A percentile compares a stretch with the other conserved stretches of the same genome.
phyloP scores from a whole-genome alignment of 306 rosid species.

The Hippophae rhamnoides region DNA sequence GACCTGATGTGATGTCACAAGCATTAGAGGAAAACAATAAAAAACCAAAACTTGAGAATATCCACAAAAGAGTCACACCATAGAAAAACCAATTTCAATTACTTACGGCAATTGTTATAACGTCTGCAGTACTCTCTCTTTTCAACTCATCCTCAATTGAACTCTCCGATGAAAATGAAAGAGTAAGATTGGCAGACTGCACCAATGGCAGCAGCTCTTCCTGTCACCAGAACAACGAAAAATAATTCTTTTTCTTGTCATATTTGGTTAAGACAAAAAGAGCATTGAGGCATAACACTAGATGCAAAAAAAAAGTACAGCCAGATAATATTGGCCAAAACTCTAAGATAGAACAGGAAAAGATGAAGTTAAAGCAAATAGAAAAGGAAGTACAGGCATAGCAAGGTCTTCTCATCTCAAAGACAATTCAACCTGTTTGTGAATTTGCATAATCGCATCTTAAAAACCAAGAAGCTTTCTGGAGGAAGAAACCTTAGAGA shows the following conservation, averaged over 20 bases:
- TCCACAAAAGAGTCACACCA: slow-evolving; percentile 5
- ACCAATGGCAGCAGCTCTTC: slow-evolving; percentile 83
- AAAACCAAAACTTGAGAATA: neutral
- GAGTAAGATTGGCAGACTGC: slow-evolving; percentile 66
- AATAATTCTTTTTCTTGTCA: neutral
- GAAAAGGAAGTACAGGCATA: no score
- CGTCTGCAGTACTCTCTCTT: slow-evolving; percentile 97
- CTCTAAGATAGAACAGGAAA: no score
- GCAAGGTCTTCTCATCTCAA: no score
- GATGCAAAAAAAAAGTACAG: no score
- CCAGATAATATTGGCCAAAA: no score
- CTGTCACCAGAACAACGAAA: slow-evolving; percentile 32
- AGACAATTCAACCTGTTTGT: no score
- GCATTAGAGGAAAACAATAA: slow-evolving; percentile 3
- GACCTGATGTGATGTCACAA: slow-evolving; percentile 44
- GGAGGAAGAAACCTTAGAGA: no score
- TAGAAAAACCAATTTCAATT: slow-evolving; percentile 10
- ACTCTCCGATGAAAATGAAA: slow-evolving; percentile 84
- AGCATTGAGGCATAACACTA: no score
- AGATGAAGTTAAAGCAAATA: no score
- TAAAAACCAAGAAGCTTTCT: no score
- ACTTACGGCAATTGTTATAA: slow-evolving; percentile 74
- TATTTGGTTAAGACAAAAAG: no score
- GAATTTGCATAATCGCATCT: no score
- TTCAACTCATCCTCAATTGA: slow-evolving; percentile 92